These are phyloP conservation scores for Candida pseudoviswanathii DNA, from an alignment of 1,139 yeast species.

Conservation along the genomic window DNA sequence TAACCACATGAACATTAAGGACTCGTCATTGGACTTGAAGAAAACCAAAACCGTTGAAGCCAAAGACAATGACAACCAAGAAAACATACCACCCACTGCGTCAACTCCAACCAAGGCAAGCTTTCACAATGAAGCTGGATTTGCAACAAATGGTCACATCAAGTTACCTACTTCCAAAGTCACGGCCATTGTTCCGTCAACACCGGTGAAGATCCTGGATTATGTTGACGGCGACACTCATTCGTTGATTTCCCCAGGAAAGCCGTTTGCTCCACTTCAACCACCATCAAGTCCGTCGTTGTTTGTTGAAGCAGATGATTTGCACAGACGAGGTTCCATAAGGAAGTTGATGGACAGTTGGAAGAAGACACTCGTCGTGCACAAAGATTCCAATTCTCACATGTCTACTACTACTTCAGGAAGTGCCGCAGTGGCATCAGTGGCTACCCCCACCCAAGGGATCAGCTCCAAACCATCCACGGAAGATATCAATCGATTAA, in stretches of 20 bases:
- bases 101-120: slow-evolving; percentile 25
- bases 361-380: slow-evolving; percentile 30
- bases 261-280: slow-evolving; percentile 5
- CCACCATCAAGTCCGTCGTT: slow-evolving; percentile 11
- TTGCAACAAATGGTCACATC: slow-evolving; percentile 52
- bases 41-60: slow-evolving; percentile 21
- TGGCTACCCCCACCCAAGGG: not conserved
- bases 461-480: slow-evolving; percentile 1
- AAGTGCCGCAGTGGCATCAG: too few relatives aligned
- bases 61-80: slow-evolving; percentile 12
- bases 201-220: slow-evolving; percentile 69
- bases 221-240: slow-evolving; percentile 15
- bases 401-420: not conserved
- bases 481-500: slow-evolving; percentile 16
- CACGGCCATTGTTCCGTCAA: slow-evolving; percentile 55
- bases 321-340: slow-evolving; percentile 39
- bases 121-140: slow-evolving; percentile 30
- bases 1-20: slow-evolving; percentile 44
- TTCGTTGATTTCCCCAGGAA: slow-evolving; percentile 5
- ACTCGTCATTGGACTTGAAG: slow-evolving; percentile 45
- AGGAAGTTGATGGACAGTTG: slow-evolving; percentile 46
- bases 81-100: slow-evolving; percentile 10
- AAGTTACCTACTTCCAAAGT: slow-evolving; percentile 52
- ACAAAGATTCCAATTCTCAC: slow-evolving; percentile 3
- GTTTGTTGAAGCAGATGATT: slow-evolving; percentile 10